Evolutionary conservation across 2,329 filamentous ascomycete genomes (phyloP).

Genomic region (Lachnellula hyalina): DNA sequence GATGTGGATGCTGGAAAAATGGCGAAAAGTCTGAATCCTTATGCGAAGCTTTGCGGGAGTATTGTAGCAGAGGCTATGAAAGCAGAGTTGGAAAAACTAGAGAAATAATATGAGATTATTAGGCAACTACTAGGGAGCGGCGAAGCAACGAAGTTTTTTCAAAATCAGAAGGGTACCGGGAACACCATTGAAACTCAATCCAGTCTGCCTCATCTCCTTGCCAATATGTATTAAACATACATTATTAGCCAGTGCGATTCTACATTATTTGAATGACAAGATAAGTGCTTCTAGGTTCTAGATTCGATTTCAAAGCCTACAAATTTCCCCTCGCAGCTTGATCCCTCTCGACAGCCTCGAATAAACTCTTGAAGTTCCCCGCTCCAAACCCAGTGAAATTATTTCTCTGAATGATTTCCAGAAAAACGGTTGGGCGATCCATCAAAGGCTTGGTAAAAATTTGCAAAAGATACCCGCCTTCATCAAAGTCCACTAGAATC

Average conservation of each 20-base stretch:
- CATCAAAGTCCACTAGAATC: constrained; percentile 93
- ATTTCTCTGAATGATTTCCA: constrained; percentile 92
- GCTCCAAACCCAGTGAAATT: constrained; percentile 90
- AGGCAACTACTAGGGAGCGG: not conserved
- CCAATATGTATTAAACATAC: no score
- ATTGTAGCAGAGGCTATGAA: not conserved
- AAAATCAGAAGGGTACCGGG: no score
- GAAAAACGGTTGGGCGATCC: constrained; percentile 91
- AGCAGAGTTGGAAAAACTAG: not conserved
- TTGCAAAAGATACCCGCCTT: constrained; percentile 76
- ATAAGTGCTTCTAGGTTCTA: no score
- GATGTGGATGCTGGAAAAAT: not conserved
- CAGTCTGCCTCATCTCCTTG: no score
- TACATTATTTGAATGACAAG: no score
- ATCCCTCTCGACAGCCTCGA: constrained; percentile 92
- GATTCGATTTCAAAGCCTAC: constrained; percentile 30
- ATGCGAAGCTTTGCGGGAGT: not conserved
- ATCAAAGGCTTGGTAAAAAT: constrained; percentile 83
- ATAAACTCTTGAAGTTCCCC: constrained; percentile 91
- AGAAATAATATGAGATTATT: not conserved
- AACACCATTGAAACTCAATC: no score
- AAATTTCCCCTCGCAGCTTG: constrained; percentile 82
- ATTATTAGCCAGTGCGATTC: no score
- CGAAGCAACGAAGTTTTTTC: not conserved
- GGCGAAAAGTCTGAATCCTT: not conserved